These are phyloP conservation scores for Catunica adiposa DNA, from an alignment of 2,329 filamentous ascomycete species.

Conservation along the genomic window DNA sequence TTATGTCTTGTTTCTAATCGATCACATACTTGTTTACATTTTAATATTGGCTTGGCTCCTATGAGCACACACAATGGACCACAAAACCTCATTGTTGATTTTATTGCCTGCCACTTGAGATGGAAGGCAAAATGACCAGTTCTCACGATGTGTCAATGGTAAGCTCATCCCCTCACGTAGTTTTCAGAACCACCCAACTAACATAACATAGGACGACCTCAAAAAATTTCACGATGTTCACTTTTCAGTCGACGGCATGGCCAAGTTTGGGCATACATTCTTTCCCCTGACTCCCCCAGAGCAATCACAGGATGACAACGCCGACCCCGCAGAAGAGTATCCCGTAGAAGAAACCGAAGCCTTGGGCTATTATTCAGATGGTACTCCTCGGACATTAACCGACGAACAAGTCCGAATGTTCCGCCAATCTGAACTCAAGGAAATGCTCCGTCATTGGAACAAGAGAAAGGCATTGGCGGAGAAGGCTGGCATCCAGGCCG, in stretches of 20 bases:
- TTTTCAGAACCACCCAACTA: not conserved
- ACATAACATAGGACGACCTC: slow-evolving; percentile 4
- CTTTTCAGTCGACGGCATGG: not conserved
- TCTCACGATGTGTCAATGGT: not conserved
- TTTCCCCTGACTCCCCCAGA: not conserved
- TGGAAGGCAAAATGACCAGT: not conserved
- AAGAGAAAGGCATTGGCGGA: slow-evolving; percentile 12
- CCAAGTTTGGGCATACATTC: not conserved
- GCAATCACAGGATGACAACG: not conserved
- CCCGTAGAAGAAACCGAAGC: slow-evolving; percentile 34
- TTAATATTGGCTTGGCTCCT: not conserved
- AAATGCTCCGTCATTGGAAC: slow-evolving; percentile 35
- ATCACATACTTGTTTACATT: not conserved
- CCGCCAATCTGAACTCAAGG: slow-evolving; percentile 70
- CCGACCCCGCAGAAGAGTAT: slow-evolving; percentile 18
- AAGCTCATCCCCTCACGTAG: not conserved
- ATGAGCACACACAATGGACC: not conserved
- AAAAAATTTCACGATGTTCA: slow-evolving; percentile 6
- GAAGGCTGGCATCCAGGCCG: slow-evolving; percentile 1
- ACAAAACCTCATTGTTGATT: not conserved
- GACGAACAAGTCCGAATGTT: slow-evolving; percentile 86
- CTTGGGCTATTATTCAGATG: slow-evolving; percentile 74
- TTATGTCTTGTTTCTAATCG: not conserved
- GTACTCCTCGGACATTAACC: slow-evolving; percentile 74
- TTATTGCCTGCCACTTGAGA: not conserved